Conservation (phyloP, 148 eudicot genomes). For the Cornus suecica region DNA sequence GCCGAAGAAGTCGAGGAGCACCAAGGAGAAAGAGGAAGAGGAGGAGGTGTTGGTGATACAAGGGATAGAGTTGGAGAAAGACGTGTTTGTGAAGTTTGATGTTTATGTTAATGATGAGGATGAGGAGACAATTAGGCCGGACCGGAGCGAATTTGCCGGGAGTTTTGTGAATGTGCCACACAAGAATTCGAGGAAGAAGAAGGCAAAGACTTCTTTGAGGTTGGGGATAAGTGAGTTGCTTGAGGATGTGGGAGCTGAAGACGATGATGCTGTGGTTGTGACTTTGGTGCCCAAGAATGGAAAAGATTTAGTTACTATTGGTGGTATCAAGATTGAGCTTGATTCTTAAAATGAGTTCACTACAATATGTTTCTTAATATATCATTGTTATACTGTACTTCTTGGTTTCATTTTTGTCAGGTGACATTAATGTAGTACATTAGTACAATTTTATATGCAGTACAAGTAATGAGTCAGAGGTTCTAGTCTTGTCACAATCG, state of each 20-base stretch:
- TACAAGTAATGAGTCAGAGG: too few relatives aligned
- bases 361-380: background rate
- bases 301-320: constrained; percentile 33
- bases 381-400: too few relatives aligned
- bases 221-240: constrained; percentile 63
- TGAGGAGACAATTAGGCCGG: constrained; percentile 35
- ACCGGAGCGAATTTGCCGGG: constrained; percentile 70
- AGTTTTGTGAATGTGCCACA: constrained; percentile 80
- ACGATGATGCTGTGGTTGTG: constrained; percentile 63
- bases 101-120: constrained; percentile 75
- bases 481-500: too few relatives aligned
- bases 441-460: too few relatives aligned
- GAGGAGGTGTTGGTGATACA: constrained; percentile 52
- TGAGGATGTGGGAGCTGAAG: constrained; percentile 73
- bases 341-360: constrained; percentile 6
- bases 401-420: too few relatives aligned
- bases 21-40: constrained; percentile 48
- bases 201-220: constrained; percentile 35
- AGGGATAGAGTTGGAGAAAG: constrained; percentile 42
- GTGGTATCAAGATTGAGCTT: constrained; percentile 57
- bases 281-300: constrained; percentile 61
- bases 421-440: too few relatives aligned
- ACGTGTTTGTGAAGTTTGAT: constrained; percentile 57
- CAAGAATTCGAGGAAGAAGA: constrained; percentile 36
- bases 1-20: constrained; percentile 62